Percentiles rank a stretch among this genome's conserved stretches.
Evolutionary conservation across 768 basidiomycete genomes (phyloP).

Genomic region (Pleurotus ostreatus): DNA sequence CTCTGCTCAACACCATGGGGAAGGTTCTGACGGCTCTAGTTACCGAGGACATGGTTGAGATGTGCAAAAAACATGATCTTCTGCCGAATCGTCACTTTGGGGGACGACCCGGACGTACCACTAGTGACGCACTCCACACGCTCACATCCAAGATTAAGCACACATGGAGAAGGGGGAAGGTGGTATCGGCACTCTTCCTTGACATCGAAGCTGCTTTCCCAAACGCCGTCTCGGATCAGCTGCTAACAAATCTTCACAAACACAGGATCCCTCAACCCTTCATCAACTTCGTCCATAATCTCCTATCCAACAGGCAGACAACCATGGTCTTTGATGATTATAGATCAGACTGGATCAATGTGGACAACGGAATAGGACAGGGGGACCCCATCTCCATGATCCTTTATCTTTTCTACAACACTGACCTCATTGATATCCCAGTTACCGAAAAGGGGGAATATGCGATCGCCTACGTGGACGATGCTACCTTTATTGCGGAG

Average conservation of each 20-base stretch:
- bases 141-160: slow-evolving; percentile 29
- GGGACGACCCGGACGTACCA: slow-evolving; percentile 30
- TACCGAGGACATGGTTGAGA: slow-evolving; percentile 16
- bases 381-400: slow-evolving; percentile 7
- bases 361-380: slow-evolving; percentile 6
- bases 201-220: slow-evolving; percentile 43
- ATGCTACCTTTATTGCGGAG: slow-evolving; percentile 8
- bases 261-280: slow-evolving; percentile 21
- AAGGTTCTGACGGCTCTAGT: slow-evolving; percentile 24
- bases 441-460: background rate
- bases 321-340: slow-evolving; percentile 18
- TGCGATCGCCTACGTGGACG: slow-evolving; percentile 15
- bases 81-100: slow-evolving; percentile 35
- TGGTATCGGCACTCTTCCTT: slow-evolving; percentile 32
- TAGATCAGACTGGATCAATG: slow-evolving; percentile 4
- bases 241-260: slow-evolving; percentile 28
- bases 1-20: slow-evolving; percentile 24
- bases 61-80: slow-evolving; percentile 25
- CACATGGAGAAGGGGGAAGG: slow-evolving; percentile 30
- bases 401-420: slow-evolving; percentile 22
- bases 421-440: slow-evolving; percentile 15
- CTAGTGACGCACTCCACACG: slow-evolving; percentile 30
- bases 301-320: slow-evolving; percentile 10
- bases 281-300: slow-evolving; percentile 12
- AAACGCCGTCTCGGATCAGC: slow-evolving; percentile 24